Conservation (phyloP, 306 rosid species). For the Alnus rubra region DNA sequence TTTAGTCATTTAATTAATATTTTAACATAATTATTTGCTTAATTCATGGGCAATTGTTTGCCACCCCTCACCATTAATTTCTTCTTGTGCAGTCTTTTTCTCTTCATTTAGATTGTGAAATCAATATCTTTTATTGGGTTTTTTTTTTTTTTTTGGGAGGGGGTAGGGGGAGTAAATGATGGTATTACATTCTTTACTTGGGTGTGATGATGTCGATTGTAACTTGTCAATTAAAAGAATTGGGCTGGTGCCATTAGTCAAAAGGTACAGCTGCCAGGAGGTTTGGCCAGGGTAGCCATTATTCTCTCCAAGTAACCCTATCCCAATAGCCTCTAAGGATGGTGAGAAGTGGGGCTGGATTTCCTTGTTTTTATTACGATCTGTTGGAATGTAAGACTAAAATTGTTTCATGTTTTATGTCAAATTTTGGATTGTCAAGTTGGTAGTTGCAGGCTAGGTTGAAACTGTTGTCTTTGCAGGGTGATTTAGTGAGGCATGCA, state of each 20-base stretch:
- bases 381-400: neutral
- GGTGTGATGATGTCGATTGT: neutral
- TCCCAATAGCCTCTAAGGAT: neutral
- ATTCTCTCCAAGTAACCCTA: neutral
- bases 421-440: neutral
- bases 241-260: too few relatives aligned
- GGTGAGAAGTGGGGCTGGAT: neutral
- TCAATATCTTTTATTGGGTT: neutral
- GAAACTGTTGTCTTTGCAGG: neutral
- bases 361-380: neutral
- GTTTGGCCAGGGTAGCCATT: too few relatives aligned
- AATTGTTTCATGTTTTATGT: neutral
- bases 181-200: neutral
- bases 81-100: neutral
- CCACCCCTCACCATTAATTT: neutral
- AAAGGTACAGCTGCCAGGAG: too few relatives aligned
- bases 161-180: too few relatives aligned
- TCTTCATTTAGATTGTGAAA: neutral
- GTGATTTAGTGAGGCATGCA: neutral
- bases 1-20: too few relatives aligned
- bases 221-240: neutral
- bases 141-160: too few relatives aligned
- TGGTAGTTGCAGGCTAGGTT: neutral
- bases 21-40: too few relatives aligned
- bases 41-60: neutral